Base-by-base conservation (phyloP, 495 filamentous ascomycete species). In the Thermochaetoides thermophila region DNA sequence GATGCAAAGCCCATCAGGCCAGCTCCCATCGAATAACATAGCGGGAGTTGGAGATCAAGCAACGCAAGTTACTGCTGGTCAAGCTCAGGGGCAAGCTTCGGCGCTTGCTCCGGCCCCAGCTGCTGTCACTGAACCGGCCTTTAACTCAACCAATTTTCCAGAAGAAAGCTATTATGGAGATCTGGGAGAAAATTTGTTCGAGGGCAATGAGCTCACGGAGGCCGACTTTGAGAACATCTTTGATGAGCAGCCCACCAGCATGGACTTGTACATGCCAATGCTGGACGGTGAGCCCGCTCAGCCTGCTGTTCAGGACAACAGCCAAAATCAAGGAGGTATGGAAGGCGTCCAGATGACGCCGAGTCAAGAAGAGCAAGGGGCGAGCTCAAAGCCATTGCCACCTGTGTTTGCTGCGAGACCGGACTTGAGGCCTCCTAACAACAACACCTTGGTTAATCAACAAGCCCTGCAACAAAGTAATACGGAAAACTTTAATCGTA, bases 151-250 rank as follows among this genome's bases (percentile, higher is more conserved):
- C 8, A 40, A 45, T 11, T 61, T 64, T 19, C 21, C 47, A 8
- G 62, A 66, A 17, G 73, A 78, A 19, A 75, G 81, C 42, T 56
- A 83, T 2, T 83, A 78, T 44, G 77, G 69, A 7, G 78, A 82
- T 32, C 61, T 80, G 19, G 72, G 73, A 24, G 78, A 72, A 18
- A 76, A 80, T 49, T 70, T 86, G 36, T 94, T 91, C 53, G 82
- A 74, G 14, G 66, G 76, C 14, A 78, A 74, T 42, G 81, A 76
- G n/a, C 72, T 93, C 13, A 86, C 82, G 2, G 85, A 94, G 37
- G 77, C 74, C 3, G 85, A 94, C 49, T 93, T 93, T 54, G n/a
- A n/a, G n/a, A 87, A 71, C 53, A 93, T 91, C 48, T 93, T 94
- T 37, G 83, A 92, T 23, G 56, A 66, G 18, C 48, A 60, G 10